A percentile compares a stretch with the other conserved stretches of the same genome.
phyloP scores from a whole-genome alignment of 257 asterid genomes.

The Capsicum rhomboideum region DNA sequence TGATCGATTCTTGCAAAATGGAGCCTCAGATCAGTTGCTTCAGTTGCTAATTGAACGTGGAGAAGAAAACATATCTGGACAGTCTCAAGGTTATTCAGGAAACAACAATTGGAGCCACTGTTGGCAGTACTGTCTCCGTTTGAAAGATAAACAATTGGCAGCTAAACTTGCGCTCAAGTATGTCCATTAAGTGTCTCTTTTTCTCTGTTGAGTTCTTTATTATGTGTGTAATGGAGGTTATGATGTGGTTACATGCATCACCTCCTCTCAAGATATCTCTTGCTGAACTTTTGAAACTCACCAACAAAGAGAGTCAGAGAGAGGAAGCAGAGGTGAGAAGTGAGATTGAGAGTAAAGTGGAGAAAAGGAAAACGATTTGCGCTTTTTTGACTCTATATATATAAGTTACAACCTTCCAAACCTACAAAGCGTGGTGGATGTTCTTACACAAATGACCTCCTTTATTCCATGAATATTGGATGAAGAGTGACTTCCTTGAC shows the following conservation, averaged over 20 bases:
- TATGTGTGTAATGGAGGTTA: background rate
- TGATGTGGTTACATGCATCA: background rate
- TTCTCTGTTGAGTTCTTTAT: constrained; percentile 9
- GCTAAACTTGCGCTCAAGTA: constrained; percentile 87
- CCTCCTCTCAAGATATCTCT: background rate
- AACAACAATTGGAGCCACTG: constrained; percentile 62
- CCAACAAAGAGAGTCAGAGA: background rate
- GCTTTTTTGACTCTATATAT: background rate
- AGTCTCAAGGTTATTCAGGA: constrained; percentile 47
- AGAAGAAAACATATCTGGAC: constrained; percentile 52
- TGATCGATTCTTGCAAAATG: constrained; percentile 86
- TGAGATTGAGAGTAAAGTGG: background rate
- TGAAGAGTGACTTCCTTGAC: background rate
- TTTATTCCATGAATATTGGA: background rate
- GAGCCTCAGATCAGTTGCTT: constrained; percentile 90
- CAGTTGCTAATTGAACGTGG: constrained; percentile 59
- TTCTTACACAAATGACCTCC: background rate
- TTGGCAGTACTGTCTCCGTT: constrained; percentile 94
- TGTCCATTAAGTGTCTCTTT: constrained; percentile 10
- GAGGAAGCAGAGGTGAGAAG: background rate
- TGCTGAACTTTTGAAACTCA: background rate
- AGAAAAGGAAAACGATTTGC: background rate
- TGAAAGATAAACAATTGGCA: constrained; percentile 79
- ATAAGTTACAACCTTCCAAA: background rate
- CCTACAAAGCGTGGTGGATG: background rate